Evolutionary conservation across 2,329 filamentous ascomycete genomes (phyloP), one percentile per base, ranked within the genome.

Genomic region (Paramyrothecium sp.): DNA sequence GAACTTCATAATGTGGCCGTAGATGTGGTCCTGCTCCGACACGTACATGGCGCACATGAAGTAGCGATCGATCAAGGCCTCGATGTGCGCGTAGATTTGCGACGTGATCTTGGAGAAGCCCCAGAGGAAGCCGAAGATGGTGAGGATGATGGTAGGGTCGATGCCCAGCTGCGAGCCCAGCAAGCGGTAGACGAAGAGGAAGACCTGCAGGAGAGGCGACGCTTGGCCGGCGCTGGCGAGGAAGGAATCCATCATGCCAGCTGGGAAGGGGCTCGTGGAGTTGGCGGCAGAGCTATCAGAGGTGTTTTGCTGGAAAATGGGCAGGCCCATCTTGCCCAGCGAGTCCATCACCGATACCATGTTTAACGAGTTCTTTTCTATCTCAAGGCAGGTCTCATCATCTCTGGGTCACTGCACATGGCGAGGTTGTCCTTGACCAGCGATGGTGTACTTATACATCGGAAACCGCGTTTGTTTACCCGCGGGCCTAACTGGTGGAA

Each of bases 1-100:
- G 75, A 81, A 88, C 54, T 80, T 78, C 75, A 87, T 85, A 52
- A 88, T 63, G 54, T 87, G 81, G 3, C 67, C 54, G 63, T 86
- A 86, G 26, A 87, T 85, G 55, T 83, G 79, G 63, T 89, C 85
- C 48, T 76, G 76, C 58, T 79, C 81, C 57, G 73, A 76, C 51
- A 89, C 75, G 53, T 79, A 78, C 56, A 88, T 75, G 59, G 75
- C 77, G 54, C 79, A 77, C 69, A 79, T 82, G 55, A 84, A 74
- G 60, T 84, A 74, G 7, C 69, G 67, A n/a, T 70, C 69, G 26
- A 83, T 60, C 17, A 81, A 56, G 12, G 63, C 59, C 50, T 71
- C 68, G 2, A 75, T 10, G 21, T 74, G 57, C 13, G 63, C 59
- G 61, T 76, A 75, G 0, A 74, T 47, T 57, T 76, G 75, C 3